Percentiles rank a stretch among this genome's conserved stretches.
Evolutionary conservation across 2,329 filamentous ascomycete genomes (phyloP).

Genomic region (Fusarium circinatum): DNA sequence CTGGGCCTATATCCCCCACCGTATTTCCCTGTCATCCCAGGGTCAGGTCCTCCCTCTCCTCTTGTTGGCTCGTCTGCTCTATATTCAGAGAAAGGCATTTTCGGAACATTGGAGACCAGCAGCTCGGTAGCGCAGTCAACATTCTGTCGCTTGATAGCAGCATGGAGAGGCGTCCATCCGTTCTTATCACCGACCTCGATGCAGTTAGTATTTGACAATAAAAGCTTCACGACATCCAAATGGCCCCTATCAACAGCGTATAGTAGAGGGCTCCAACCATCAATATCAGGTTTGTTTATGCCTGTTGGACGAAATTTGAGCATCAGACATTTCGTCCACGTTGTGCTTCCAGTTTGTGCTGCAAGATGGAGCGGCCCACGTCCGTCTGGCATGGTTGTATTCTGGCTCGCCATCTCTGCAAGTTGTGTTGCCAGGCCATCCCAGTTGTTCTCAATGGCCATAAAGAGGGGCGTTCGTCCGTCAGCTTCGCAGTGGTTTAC

Average conservation of each 20-base stretch:
- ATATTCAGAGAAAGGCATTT: neutral
- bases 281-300: neutral
- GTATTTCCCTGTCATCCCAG: neutral
- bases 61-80: neutral
- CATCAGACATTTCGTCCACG: neutral
- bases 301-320: accelerated
- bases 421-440: neutral
- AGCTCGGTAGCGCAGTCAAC: accelerated
- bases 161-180: neutral
- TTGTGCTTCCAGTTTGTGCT: neutral
- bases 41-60: accelerated
- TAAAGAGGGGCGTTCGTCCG: neutral
- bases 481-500: neutral
- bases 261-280: neutral
- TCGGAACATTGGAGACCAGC: accelerated
- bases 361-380: accelerated
- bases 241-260: neutral
- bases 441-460: neutral
- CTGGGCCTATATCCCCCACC: accelerated
- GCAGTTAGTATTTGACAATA: neutral
- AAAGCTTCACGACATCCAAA: neutral
- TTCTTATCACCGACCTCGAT: neutral
- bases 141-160: neutral
- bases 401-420: accelerated
- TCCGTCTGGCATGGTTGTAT: accelerated